These are phyloP conservation scores for Gleditsia sinensis DNA, from an alignment of 306 rosid genomes.

Conservation along the genomic window DNA sequence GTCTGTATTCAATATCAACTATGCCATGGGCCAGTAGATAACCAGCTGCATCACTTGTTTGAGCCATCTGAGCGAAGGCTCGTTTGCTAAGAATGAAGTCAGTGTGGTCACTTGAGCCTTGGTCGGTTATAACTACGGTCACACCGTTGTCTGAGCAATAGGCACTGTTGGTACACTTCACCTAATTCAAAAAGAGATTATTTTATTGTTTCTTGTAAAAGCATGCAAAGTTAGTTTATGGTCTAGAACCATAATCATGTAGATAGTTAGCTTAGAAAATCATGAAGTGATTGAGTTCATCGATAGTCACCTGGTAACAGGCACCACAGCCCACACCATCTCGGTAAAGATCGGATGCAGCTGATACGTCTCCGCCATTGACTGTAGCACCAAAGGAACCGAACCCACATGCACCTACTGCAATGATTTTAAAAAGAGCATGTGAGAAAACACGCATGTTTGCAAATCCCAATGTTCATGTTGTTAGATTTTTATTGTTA, in stretches of 20 bases:
- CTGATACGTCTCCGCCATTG: constrained; percentile 86
- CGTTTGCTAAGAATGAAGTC: constrained; percentile 76
- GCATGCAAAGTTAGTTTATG: no score
- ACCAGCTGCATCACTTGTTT: constrained; percentile 55
- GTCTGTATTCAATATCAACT: constrained; percentile 68
- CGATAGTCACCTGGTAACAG: constrained; percentile 72
- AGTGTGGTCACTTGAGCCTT: constrained; percentile 64
- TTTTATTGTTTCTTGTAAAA: no score
- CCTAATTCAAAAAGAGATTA: no score
- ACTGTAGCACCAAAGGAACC: constrained; percentile 90
- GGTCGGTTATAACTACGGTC: constrained; percentile 75
- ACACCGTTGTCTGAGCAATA: constrained; percentile 76
- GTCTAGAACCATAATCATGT: neutral
- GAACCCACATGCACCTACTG: constrained; percentile 83
- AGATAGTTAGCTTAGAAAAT: neutral
- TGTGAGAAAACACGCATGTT: constrained; percentile 21
- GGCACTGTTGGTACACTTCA: constrained; percentile 65
- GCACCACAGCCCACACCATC: constrained; percentile 93
- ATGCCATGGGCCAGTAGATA: constrained; percentile 62
- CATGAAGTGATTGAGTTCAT: neutral
- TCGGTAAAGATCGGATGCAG: constrained; percentile 76
- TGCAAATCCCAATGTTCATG: constrained; percentile 21
- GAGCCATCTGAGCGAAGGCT: constrained; percentile 78
- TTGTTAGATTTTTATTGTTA: neutral
- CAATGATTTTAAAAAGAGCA: constrained; percentile 20